A percentile compares a stretch with the other conserved stretches of the same genome.
phyloP scores from a whole-genome alignment of 306 rosid genomes.

The Gynostemma pentaphyllum region DNA sequence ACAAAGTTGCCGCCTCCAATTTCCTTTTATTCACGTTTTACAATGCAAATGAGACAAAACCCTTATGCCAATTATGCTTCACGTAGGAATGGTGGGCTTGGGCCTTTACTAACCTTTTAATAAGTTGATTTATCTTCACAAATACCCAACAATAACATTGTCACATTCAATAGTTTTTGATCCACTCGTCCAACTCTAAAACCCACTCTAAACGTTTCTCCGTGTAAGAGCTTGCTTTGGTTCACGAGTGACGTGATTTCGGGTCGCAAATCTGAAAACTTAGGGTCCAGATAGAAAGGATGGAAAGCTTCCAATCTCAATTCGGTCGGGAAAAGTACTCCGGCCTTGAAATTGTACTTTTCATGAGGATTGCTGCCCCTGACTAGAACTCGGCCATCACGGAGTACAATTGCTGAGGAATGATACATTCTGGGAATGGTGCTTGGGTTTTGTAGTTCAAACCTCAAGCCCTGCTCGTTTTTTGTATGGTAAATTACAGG shows the following conservation, averaged over 20 bases:
- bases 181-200: too few species aligned
- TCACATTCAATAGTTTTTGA: too few species aligned
- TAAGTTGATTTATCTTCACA: too few species aligned
- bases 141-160: too few species aligned
- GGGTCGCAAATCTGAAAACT: constrained; percentile 16
- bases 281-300: constrained; percentile 40
- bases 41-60: too few species aligned
- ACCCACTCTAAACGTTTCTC: too few species aligned
- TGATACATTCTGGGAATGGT: constrained; percentile 53
- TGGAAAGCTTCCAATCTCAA: constrained; percentile 51
- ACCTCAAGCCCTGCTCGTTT: constrained; percentile 12
- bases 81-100: too few species aligned
- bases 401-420: constrained; percentile 46
- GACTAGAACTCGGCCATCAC: constrained; percentile 60
- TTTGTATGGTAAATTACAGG: constrained; percentile 42
- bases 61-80: too few species aligned
- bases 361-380: constrained; percentile 77
- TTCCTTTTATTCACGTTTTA: too few species aligned
- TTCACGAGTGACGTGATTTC: constrained; percentile 16
- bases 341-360: constrained; percentile 36
- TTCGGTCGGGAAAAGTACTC: constrained; percentile 40
- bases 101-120: too few species aligned
- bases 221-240: too few species aligned
- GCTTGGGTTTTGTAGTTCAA: constrained; percentile 30
- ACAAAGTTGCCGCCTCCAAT: too few species aligned